phyloP scores from a whole-genome alignment of 305 asterid species.

The Plantago coronopus region DNA sequence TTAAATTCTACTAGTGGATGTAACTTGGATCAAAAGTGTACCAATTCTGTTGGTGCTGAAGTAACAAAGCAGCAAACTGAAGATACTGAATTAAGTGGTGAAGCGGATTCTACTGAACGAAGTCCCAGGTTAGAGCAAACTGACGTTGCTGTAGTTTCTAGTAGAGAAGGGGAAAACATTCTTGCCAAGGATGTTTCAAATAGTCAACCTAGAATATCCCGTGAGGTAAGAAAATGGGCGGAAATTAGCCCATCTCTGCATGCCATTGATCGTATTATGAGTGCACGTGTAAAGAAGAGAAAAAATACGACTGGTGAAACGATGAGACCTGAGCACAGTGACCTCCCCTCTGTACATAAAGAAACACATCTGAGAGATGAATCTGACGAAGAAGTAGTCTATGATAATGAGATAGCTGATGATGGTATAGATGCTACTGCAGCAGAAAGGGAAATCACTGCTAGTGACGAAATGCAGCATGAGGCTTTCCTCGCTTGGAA shows the following conservation, averaged over 20 bases:
- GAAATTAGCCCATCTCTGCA: constrained; percentile 52
- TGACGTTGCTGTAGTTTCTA: constrained; percentile 30
- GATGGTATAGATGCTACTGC: constrained; percentile 36
- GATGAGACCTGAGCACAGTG: constrained; percentile 20
- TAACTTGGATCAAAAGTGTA: constrained; percentile 28
- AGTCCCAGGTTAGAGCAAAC: constrained; percentile 21
- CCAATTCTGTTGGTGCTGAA: constrained; percentile 30
- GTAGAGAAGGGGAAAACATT: constrained; percentile 35
- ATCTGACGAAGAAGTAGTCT: constrained; percentile 34
- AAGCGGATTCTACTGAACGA: constrained; percentile 33
- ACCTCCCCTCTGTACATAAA: constrained; percentile 51
- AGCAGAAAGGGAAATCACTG: constrained; percentile 32
- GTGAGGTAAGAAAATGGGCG: constrained; percentile 63
- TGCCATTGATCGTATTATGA: constrained; percentile 61
- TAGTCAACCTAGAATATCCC: constrained; percentile 32
- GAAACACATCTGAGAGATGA: constrained; percentile 32
- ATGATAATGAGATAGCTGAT: constrained; percentile 30
- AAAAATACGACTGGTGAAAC: constrained; percentile 34
- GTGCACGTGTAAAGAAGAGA: constrained; percentile 56
- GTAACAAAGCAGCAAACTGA: constrained; percentile 31
- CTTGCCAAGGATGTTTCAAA: constrained; percentile 34
- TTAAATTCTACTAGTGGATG: constrained; percentile 30
- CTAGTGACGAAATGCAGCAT: constrained; percentile 25
- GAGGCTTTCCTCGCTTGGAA: constrained; percentile 58
- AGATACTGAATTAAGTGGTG: constrained; percentile 24